Evolutionary conservation across 257 asterid genomes (phyloP), one percentile per base, ranked within the genome.

Genomic region (Nicotiana undulata): DNA sequence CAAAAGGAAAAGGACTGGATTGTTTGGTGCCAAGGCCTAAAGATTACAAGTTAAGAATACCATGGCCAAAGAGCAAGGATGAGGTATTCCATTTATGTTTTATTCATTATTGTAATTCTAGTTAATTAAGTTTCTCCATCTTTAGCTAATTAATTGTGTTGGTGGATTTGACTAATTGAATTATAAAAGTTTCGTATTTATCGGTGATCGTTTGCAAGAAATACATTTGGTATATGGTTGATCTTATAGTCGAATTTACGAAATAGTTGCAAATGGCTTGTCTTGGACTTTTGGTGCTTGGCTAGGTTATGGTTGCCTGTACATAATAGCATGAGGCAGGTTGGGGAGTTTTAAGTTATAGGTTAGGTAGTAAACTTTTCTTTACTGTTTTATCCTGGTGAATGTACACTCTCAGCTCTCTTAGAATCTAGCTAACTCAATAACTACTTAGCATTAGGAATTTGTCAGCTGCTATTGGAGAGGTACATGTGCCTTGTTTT

Each of bases 1-100:
- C 59, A 68, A 85, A 64, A 51, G 89, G 88, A 4, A 85, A 77
- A 16, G 88, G 80, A 16, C 80, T 89, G 88, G 88, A 87, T 82
- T 89, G 95, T 82, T 75, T 89, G 86, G 84, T 91, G 65, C 92
- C 91, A 12, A 59, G 89, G 89, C 95, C 93, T 67, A 85, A 85
- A 86, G 87, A 82, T 76, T 91, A 91, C 85, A 89, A 85, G 86
- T 76, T 90, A 81, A 91, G 82, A 81, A 79, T 88, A 80, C 88
- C 94, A 79, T 90, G 96, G 96, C 94, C 96, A 3, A 86, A 89
- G 79, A 87, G 94, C 85, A 49, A 93, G 52, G 86, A 89, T 77
- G 93, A 90, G 96, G 96, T 90, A 83, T 40, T 29, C 15, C 17
- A 46, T 72, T 46, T 13, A 22, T 20, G 77, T 22, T 20, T 70